Base-by-base conservation (phyloP, 2,329 filamentous ascomycete species). In the Phaeoacremonium minimum region DNA sequence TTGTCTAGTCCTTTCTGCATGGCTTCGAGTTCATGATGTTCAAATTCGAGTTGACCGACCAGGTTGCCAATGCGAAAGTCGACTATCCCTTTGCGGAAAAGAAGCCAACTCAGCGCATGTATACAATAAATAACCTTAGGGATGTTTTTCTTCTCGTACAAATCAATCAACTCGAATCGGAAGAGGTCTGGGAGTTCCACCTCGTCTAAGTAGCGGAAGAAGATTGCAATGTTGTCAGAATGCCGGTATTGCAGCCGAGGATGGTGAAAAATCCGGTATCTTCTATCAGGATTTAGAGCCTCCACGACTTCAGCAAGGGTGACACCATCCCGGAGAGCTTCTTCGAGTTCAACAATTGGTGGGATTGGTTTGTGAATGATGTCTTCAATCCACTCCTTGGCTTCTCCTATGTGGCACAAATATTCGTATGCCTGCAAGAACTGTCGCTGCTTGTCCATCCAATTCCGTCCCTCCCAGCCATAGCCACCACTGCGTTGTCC, bases 121-220 rank as follows among this genome's bases (percentile, higher is more conserved):
- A 98, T 93, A 57, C 93, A 98, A 66, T 98, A 95, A 44, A 98
- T 98, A 56, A 97, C 94, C 61, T 97, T 98, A 4, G 93, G 93
- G 2, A 97, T 94, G 52, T 98, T 98, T 66, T 98, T 98, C 71
- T 97, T 98, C 63, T 98, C 94, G 67, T 98, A 98, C 11, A 98
- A 67, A 61, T 98, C 93, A 46, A 97, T 95, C 31, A 97, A 73
- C 59, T 98, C 93, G 59, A 98, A 98, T 39, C 91, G 82, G 60
- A 98, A 98, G 14, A 98, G 75, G 50, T 98, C 94, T 2, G 93
- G 93, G 4, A 98, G 69, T 52, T 95, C 86, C 7, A 96, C 81
- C 42, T 96, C 87, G 45, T 91, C 87, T 2, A 98, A 74, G 47
- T 95, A 95, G 40, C 86, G 81, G 65, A 97, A 97, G 67, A 98